Evolutionary conservation across 163 green algal genomes (phyloP).

Genomic region (Volvox carteri): DNA sequence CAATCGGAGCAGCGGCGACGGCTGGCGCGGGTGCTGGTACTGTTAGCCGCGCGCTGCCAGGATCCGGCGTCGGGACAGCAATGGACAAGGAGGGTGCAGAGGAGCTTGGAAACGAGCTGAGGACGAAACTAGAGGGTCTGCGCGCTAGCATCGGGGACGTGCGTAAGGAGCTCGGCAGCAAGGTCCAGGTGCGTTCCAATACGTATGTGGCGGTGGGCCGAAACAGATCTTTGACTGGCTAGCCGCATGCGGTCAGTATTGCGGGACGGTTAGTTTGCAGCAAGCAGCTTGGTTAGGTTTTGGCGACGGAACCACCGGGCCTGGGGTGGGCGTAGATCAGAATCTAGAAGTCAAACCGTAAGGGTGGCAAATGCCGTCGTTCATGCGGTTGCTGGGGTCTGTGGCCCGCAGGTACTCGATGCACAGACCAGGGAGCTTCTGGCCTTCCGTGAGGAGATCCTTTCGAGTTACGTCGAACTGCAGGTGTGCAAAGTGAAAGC

Average conservation of each 20-base stretch:
- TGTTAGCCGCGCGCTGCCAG: not conserved
- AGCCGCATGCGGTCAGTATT: too few species aligned
- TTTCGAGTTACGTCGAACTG: slow-evolving; percentile 39
- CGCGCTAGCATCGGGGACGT: slow-evolving; percentile 27
- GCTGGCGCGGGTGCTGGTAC: not conserved
- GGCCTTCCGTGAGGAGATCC: slow-evolving; percentile 54
- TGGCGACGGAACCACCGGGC: too few species aligned
- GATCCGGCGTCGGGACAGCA: not conserved
- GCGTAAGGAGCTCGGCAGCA: slow-evolving; percentile 47
- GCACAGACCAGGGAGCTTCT: slow-evolving; percentile 41
- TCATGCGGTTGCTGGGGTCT: too few species aligned
- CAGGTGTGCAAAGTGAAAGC: slow-evolving; percentile 24
- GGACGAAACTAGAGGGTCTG: slow-evolving; percentile 33
- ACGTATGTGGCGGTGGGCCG: too few species aligned
- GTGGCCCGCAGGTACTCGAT: slow-evolving; percentile 25
- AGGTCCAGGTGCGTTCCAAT: slow-evolving; percentile 30
- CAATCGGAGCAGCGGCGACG: not conserved
- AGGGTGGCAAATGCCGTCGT: too few species aligned
- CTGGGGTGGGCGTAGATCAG: too few species aligned
- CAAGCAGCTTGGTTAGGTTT: too few species aligned
- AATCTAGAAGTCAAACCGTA: too few species aligned
- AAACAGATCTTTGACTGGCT: too few species aligned
- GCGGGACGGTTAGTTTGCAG: too few species aligned
- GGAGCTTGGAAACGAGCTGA: slow-evolving; percentile 4
- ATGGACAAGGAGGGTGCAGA: not conserved